Base-by-base conservation (phyloP, 345 rosid genomes). In the Citrus mangshanensis region DNA sequence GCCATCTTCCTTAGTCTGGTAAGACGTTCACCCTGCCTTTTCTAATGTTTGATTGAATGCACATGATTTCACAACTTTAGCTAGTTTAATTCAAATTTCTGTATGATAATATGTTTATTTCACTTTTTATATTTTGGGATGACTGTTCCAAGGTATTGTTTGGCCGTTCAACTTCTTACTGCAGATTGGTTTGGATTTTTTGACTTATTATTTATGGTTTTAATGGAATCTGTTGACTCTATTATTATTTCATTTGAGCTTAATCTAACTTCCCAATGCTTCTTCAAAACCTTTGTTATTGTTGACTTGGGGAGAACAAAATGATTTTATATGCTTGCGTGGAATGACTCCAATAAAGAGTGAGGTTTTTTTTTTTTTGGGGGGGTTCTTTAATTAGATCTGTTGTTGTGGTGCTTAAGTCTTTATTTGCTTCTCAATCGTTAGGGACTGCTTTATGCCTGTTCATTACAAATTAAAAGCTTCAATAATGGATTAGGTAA, bases 1-100 rank as follows among this genome's bases (percentile, higher is more conserved):
- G 92, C 97, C 9, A 66, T 92, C 80, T 84, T 88, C 81, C 97
- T 95, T 74, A 84, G 95, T 83, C 85, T 95, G 84, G 98, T 93
- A 85, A 86, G 90, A 40, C 51, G 65, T 73, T 68, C 67, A 65
- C 70, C 58, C 63, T 77, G 24, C 12, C 58, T 25, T 76, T 66
- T 9, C 64, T 75, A 66, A 22, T 27, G 56, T 65, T 51, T 49
- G 22, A 54, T 66, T 34, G 7, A 35, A 8, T 34, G 3, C 3
- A 1, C 30, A 32, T 72, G n/a, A 58, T 72, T 72, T 58, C 30
- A 22, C 24, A 56, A 32, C 34, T 16, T 35, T 51, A 10, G 32
- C 8, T 75, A 61, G 28, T 75, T 25, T 49, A 21, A 10, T 75
- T 42, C 49, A 1, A 63, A 75, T 28, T 64, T 30, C 40, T 7